Conservation (phyloP, 495 filamentous ascomycete species). For the Penicillium lagena region DNA sequence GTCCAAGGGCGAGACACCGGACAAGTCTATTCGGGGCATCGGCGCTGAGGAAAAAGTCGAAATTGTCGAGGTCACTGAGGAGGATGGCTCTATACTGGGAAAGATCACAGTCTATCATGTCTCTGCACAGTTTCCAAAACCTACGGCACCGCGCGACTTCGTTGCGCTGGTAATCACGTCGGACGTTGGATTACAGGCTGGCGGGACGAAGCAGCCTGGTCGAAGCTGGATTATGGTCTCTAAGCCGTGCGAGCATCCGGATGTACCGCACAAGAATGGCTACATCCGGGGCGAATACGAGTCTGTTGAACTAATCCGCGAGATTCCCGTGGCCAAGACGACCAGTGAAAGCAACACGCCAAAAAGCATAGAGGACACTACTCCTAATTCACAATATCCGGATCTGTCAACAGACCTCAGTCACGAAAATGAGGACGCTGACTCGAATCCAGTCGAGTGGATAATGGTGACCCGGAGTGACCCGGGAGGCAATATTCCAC, state of each 20-base stretch:
- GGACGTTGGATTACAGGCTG: conserved; percentile 19
- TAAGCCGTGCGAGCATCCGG: conserved; percentile 70
- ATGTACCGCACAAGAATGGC: conserved; percentile 57
- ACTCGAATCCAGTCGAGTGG: conserved; percentile 77
- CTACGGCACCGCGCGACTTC: conserved; percentile 83
- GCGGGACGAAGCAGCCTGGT: conserved; percentile 16
- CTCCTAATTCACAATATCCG: conserved; percentile 19
- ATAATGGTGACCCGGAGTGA: conserved; percentile 95
- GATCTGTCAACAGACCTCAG: conserved; percentile 28
- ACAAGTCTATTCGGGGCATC: conserved; percentile 69
- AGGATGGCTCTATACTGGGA: conserved; percentile 45
- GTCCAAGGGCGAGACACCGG: conserved; percentile 21
- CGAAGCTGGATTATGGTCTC: conserved; percentile 83
- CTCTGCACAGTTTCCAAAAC: conserved; percentile 84
- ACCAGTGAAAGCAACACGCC: background rate
- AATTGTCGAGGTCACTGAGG: conserved; percentile 32
- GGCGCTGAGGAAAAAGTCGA: conserved; percentile 72
- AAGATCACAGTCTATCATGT: conserved; percentile 64
- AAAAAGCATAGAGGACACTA: background rate
- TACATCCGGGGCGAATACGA: conserved; percentile 85
- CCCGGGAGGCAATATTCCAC: conserved; percentile 84
- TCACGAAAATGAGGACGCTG: conserved; percentile 41
- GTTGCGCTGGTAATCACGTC: conserved; percentile 65
- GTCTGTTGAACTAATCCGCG: conserved; percentile 85
- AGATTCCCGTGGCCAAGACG: conserved; percentile 50